phyloP scores from a whole-genome alignment of 768 basidiomycete species.

The Paxillus involutus region DNA sequence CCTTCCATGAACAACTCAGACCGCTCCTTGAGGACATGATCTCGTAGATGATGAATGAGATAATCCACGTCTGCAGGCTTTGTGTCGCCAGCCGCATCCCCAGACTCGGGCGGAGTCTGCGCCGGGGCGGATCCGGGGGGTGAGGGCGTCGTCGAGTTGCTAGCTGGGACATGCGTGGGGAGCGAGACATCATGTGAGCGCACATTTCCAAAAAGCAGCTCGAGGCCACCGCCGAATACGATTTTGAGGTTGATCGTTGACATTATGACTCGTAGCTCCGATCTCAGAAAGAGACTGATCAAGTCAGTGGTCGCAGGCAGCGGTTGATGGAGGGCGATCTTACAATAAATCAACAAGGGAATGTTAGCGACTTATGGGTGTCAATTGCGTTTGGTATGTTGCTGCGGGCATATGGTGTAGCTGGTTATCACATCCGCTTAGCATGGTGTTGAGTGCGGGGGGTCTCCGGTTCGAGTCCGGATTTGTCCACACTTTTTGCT shows the following conservation, averaged over 20 bases:
- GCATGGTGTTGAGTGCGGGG: constrained; percentile 35
- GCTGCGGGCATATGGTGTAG: constrained; percentile 37
- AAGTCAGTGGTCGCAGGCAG: no score
- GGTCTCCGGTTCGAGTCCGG: constrained; percentile 42
- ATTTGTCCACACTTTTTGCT: constrained; percentile 38
- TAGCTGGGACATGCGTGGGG: constrained; percentile 43
- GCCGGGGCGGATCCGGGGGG: not conserved
- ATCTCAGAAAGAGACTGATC: no score
- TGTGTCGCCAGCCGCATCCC: constrained; percentile 17
- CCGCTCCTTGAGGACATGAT: constrained; percentile 78
- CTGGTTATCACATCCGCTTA: constrained; percentile 42
- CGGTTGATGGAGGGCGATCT: no score
- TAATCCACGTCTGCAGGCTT: constrained; percentile 66
- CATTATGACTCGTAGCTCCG: not conserved
- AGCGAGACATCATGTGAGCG: constrained; percentile 58
- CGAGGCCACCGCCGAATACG: constrained; percentile 84
- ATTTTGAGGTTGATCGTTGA: constrained; percentile 48
- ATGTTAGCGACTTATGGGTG: no score
- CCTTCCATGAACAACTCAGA: constrained; percentile 89
- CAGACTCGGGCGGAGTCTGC: not conserved
- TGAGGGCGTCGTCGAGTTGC: constrained; percentile 31
- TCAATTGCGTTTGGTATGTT: no score
- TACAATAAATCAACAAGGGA: no score
- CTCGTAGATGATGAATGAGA: constrained; percentile 76
- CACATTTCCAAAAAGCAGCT: constrained; percentile 76